phyloP scores from a whole-genome alignment of 1,139 yeast genomes.

The Kodamaea suecica region DNA sequence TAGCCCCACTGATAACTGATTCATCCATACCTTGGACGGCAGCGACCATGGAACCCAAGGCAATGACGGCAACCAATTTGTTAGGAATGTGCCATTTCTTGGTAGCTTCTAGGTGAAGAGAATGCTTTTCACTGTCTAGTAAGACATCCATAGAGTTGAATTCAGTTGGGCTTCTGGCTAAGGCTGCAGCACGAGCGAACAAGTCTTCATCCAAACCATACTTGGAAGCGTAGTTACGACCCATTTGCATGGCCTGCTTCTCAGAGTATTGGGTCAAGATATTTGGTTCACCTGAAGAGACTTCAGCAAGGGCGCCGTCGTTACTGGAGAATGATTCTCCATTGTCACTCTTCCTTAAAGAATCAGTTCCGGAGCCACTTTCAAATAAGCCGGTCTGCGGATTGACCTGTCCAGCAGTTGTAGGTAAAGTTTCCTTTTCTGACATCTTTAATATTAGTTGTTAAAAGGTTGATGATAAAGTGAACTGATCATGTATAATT shows the following conservation, averaged over 20 bases:
- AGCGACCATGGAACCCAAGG: slow-evolving; percentile 83
- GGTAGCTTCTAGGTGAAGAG: slow-evolving; percentile 54
- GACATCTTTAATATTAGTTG: too few relatives aligned
- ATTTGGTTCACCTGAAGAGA: slow-evolving; percentile 25
- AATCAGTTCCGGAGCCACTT: slow-evolving; percentile 5
- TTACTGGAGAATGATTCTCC: slow-evolving; percentile 4
- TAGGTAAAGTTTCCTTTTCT: too few relatives aligned
- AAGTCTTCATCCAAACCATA: slow-evolving; percentile 62
- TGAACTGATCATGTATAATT: too few relatives aligned
- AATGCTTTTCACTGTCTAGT: slow-evolving; percentile 55
- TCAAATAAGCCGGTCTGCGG: slow-evolving; percentile 8
- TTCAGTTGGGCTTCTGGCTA: slow-evolving; percentile 64
- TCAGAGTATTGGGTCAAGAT: slow-evolving; percentile 61
- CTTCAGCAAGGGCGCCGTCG: slow-evolving; percentile 4
- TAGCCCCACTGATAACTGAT: slow-evolving; percentile 81
- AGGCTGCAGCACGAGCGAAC: slow-evolving; percentile 70
- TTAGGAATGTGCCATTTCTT: slow-evolving; percentile 65
- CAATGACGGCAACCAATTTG: slow-evolving; percentile 58
- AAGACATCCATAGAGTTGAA: slow-evolving; percentile 58
- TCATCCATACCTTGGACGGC: slow-evolving; percentile 94
- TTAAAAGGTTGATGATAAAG: too few relatives aligned
- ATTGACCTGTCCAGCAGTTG: background rate
- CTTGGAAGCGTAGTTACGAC: slow-evolving; percentile 61
- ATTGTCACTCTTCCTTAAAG: slow-evolving; percentile 3
- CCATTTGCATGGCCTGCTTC: slow-evolving; percentile 67